Percentiles rank a stretch among this genome's conserved stretches.
Conservation (phyloP, 306 rosid genomes). For the Cyamopsis tetragonoloba region DNA sequence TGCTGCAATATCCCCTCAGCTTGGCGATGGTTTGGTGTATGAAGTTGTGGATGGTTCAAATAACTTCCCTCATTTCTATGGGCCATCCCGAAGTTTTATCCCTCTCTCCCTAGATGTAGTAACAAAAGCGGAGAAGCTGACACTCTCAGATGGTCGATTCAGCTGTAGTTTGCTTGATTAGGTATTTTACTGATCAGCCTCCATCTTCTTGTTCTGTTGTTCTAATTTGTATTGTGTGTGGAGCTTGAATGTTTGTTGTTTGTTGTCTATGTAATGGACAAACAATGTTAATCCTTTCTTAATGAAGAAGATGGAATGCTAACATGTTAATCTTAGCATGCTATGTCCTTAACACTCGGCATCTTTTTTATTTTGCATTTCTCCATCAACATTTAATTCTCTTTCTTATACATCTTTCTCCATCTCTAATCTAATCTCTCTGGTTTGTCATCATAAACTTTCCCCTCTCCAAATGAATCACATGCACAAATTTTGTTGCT, state of each 20-base stretch:
- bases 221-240: constrained; percentile 11
- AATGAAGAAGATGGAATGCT: not conserved
- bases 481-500: not conserved
- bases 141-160: constrained; percentile 52
- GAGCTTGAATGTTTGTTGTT: not conserved
- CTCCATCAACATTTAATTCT: not conserved
- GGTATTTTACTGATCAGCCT: constrained; percentile 1
- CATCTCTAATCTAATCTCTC: not conserved
- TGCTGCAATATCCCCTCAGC: constrained; percentile 39
- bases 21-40: constrained; percentile 80
- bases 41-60: constrained; percentile 66
- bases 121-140: constrained; percentile 65
- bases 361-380: not conserved
- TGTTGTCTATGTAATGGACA: not conserved
- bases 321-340: not conserved
- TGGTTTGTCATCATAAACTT: not conserved
- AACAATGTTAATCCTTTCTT: constrained; percentile 7
- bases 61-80: constrained; percentile 85
- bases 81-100: constrained; percentile 69
- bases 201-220: not conserved
- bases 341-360: not conserved
- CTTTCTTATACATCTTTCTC: not conserved
- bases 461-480: not conserved
- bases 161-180: constrained; percentile 57
- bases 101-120: constrained; percentile 64